Conservation (phyloP, 2,329 filamentous ascomycete species). For the Neobulgaria alba region DNA sequence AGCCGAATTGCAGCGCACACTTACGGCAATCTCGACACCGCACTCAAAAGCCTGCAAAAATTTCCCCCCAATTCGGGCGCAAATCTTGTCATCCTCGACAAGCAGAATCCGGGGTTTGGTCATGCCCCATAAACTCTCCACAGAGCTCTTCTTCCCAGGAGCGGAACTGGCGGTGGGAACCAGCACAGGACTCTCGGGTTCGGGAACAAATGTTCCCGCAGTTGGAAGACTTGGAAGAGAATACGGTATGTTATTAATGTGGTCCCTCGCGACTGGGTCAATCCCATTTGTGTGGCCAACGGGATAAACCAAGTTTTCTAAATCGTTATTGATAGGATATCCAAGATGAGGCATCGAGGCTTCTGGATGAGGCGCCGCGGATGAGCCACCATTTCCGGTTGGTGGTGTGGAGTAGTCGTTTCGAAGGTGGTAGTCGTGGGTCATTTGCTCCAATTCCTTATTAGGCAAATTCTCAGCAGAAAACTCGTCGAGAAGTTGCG, state of each 20-base stretch:
- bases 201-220: too few species aligned
- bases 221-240: constrained; percentile 58
- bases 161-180: constrained; percentile 35
- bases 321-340: constrained; percentile 39
- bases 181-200: constrained; percentile 38
- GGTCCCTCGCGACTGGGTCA: constrained; percentile 88
- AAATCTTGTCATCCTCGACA: constrained; percentile 73
- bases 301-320: constrained; percentile 75
- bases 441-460: constrained; percentile 57
- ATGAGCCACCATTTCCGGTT: constrained; percentile 20
- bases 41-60: constrained; percentile 59
- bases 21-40: constrained; percentile 58
- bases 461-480: constrained; percentile 58
- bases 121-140: constrained; percentile 45
- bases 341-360: constrained; percentile 37
- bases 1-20: constrained; percentile 25
- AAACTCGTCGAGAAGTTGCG: constrained; percentile 56
- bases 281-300: constrained; percentile 87
- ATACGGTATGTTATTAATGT: constrained; percentile 91
- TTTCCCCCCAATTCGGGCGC: constrained; percentile 58
- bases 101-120: constrained; percentile 74
- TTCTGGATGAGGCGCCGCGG: constrained; percentile 35
- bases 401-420: constrained; percentile 27
- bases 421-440: constrained; percentile 28
- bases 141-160: constrained; percentile 28